Base-by-base conservation (phyloP, 2,329 filamentous ascomycete species). In the Aspergillus spinulosporus region DNA sequence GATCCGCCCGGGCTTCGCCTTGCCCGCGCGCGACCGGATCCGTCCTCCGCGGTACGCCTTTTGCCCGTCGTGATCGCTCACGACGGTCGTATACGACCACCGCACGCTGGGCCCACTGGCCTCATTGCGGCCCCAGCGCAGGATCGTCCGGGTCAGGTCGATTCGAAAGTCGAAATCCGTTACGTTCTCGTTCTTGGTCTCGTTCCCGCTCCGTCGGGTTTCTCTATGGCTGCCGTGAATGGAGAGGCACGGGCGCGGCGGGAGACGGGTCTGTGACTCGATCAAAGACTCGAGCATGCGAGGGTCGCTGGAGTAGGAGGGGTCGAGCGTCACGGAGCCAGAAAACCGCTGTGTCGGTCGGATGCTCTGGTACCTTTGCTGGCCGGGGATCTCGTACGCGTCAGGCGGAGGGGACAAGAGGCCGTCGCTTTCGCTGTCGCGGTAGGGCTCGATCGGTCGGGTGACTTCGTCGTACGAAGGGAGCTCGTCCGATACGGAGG, bases 161-260 rank as follows among this genome's bases (percentile, higher is more conserved):
- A 72, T 58, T 11, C 59, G 55, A 47, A 72, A 72, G 43, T 67
- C 55, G 49, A 72, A 72, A 57, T 72, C 70, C 4, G 60, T 59
- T 9, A 72, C 62, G 1, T 59, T 63, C 34, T 68, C 61, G 3
- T 54, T 65, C n/a, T 66, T 62, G 15, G 64, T 63, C 48, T 57
- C 51, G 31, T 62, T 58, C 8, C 54, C 49, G 31, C 51, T 44
- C 8, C 52, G 50, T 3, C 49, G 51, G 3, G 72, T 77, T 66
- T 82, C 74, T 9, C 64, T 72, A 68, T 87, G 84, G 3, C 78
- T 78, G 51, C 85, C 85, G 32, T 75, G 72, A 42, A 87, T 69
- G 47, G 75, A 76, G 7, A 86, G 75, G 51, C 74, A 78, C 0
- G 80, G 79, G n/a, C 82, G 77, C 0, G 84, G 83, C 3, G 84